Evolutionary conservation across 345 rosid species (phyloP).

Genomic region (Eucalyptus globulus): DNA sequence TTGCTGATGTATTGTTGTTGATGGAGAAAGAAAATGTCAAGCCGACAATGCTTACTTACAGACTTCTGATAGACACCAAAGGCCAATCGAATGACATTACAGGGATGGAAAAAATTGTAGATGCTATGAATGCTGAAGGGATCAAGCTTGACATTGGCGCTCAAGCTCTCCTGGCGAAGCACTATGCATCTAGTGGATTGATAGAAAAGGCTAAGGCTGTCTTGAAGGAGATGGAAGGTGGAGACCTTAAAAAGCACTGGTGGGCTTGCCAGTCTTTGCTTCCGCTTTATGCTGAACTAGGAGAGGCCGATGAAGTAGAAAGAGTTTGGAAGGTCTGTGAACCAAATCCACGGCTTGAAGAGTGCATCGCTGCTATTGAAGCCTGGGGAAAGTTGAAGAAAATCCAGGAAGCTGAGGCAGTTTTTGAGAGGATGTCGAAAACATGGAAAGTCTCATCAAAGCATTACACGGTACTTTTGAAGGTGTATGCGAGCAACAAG

Average conservation of each 20-base stretch:
- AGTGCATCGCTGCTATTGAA: slow-evolving; percentile 59
- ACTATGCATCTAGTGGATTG: slow-evolving; percentile 52
- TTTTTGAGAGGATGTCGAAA: slow-evolving; percentile 28
- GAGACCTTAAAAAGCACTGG: slow-evolving; percentile 43
- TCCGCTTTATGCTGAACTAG: slow-evolving; percentile 65
- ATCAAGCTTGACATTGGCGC: slow-evolving; percentile 36
- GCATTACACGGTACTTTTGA: slow-evolving; percentile 46
- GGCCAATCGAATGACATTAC: slow-evolving; percentile 61
- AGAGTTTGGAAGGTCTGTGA: slow-evolving; percentile 80
- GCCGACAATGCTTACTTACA: slow-evolving; percentile 63
- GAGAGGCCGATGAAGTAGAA: slow-evolving; percentile 61
- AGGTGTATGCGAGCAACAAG: slow-evolving; percentile 68
- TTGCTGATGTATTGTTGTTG: slow-evolving; percentile 62
- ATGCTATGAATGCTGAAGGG: slow-evolving; percentile 88
- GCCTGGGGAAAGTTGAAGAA: slow-evolving; percentile 76
- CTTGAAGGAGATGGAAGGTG: slow-evolving; percentile 86
- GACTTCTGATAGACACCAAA: slow-evolving; percentile 60
- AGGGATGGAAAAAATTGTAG: slow-evolving; percentile 84
- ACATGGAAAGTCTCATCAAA: slow-evolving; percentile 33
- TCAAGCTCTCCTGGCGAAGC: slow-evolving; percentile 47
- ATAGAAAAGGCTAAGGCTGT: slow-evolving; percentile 60
- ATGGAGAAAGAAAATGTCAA: slow-evolving; percentile 93
- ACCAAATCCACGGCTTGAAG: slow-evolving; percentile 33
- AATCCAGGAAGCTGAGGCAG: slow-evolving; percentile 69
- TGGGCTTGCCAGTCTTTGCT: slow-evolving; percentile 42